A percentile compares a stretch with the other conserved stretches of the same genome.
Conservation (phyloP, 1,284 basidiomycete species). For the Puccinia polysora region DNA sequence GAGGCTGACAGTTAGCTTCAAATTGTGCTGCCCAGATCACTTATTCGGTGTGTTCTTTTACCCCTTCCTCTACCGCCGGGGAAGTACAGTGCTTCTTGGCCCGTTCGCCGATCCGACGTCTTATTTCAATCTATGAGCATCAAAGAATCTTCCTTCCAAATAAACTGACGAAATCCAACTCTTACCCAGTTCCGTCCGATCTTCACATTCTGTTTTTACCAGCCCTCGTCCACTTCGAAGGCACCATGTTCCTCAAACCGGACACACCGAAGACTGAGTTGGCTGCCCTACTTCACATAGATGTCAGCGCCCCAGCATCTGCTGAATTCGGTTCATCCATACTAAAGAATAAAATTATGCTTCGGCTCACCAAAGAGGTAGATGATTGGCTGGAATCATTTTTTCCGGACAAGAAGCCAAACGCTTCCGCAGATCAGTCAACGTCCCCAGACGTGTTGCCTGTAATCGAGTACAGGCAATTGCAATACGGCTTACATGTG, state of each 20-base stretch:
- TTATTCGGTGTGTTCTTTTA: slow-evolving; percentile 1
- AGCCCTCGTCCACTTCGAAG: not conserved
- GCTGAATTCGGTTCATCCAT: not conserved
- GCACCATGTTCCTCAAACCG: not conserved
- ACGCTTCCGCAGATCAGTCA: not conserved
- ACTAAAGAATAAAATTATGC: not conserved
- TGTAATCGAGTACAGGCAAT: slow-evolving; percentile 15
- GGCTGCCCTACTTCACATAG: slow-evolving; percentile 8
- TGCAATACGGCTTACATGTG: slow-evolving; percentile 10
- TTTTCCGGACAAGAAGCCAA: not conserved
- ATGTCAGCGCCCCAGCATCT: slow-evolving; percentile 4
- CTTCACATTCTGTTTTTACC: not conserved
- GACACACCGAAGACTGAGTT: not conserved
- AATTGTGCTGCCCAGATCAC: slow-evolving; percentile 1
- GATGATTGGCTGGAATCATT: slow-evolving; percentile 20
- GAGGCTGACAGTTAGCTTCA: slow-evolving; percentile 17
- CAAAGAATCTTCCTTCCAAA: too few species aligned
- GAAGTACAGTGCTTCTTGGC: too few species aligned
- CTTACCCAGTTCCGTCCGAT: not conserved
- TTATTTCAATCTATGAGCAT: too few species aligned
- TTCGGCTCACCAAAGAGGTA: not conserved
- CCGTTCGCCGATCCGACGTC: too few species aligned
- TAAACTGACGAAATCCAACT: not conserved
- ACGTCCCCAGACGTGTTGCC: not conserved
- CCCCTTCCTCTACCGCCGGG: not conserved